A percentile compares a stretch with the other conserved stretches of the same genome.
These are phyloP conservation scores for Erythrophleum fordii DNA, from an alignment of 306 rosid genomes.

Conservation along the genomic window DNA sequence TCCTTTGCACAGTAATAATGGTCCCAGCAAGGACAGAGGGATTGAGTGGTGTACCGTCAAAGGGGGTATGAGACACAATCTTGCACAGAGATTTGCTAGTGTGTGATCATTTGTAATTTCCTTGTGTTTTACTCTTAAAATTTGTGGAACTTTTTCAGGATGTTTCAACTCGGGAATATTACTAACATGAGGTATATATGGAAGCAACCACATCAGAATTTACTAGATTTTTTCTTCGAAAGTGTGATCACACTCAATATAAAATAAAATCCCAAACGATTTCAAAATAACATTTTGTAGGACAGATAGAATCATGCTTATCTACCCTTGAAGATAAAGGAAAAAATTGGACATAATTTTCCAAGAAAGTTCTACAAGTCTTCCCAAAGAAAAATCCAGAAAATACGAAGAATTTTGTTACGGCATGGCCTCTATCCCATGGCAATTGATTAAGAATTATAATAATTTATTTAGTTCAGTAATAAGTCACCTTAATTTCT, in stretches of 20 bases:
- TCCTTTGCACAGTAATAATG: conserved; percentile 46
- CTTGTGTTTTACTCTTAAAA: conserved; percentile 57
- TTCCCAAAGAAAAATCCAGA: background rate
- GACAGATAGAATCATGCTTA: background rate
- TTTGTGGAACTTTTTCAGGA: conserved; percentile 39
- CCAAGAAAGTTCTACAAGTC: background rate
- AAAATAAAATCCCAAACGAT: background rate
- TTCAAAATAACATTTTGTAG: background rate
- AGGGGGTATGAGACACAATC: conserved; percentile 33
- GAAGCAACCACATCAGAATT: conserved; percentile 26
- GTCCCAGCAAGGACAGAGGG: conserved; percentile 44
- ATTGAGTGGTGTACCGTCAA: conserved; percentile 58
- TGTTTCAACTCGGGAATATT: conserved; percentile 35
- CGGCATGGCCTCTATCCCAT: background rate
- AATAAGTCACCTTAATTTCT: background rate
- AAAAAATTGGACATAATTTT: background rate
- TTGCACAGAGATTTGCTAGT: conserved; percentile 34
- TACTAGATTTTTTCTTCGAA: background rate
- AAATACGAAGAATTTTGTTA: background rate
- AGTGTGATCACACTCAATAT: background rate
- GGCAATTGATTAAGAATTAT: background rate
- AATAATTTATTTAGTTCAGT: too few relatives aligned
- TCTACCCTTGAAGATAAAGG: conserved; percentile 23
- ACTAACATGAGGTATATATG: conserved; percentile 19
- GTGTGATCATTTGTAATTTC: conserved; percentile 31